Conservation (phyloP, 495 filamentous ascomycete species). For the Penicillium arizonense region DNA sequence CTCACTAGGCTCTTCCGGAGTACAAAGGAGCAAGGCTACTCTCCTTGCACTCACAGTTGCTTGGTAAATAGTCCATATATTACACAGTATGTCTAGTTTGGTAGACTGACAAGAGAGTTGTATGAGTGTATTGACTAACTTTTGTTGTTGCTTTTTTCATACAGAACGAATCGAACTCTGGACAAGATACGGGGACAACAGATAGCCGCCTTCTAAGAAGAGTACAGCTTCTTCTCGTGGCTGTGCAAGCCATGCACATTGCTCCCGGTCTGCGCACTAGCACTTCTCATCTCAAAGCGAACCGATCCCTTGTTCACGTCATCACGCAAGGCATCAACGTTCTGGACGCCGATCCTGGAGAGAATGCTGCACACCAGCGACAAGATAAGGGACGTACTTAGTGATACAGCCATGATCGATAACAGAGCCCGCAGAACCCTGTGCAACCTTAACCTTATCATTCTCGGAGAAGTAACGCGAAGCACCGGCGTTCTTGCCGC, state of each 20-base stretch:
- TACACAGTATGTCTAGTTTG: no score
- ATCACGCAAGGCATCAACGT: slow-evolving; percentile 70
- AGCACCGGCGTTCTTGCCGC: slow-evolving; percentile 91
- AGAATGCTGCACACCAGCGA: slow-evolving; percentile 93
- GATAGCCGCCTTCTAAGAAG: slow-evolving; percentile 36
- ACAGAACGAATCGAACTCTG: no score
- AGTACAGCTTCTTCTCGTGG: slow-evolving; percentile 99
- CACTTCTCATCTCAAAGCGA: slow-evolving; percentile 89
- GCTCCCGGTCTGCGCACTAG: slow-evolving; percentile 92
- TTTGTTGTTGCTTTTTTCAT: no score
- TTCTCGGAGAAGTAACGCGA: slow-evolving; percentile 99
- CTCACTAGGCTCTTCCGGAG: no score
- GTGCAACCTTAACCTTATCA: slow-evolving; percentile 88
- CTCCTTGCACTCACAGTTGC: no score
- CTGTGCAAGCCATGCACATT: slow-evolving; percentile 94
- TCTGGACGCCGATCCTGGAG: slow-evolving; percentile 91
- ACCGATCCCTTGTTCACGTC: slow-evolving; percentile 74
- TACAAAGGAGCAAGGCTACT: no score
- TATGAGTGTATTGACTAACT: no score
- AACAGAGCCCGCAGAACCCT: slow-evolving; percentile 83
- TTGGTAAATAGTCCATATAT: no score
- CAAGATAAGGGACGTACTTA: slow-evolving; percentile 93
- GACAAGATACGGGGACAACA: no score
- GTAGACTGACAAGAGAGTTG: no score
- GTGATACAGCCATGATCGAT: slow-evolving; percentile 75